These are phyloP conservation scores for Stellera chamaejasme DNA, from an alignment of 345 rosid genomes.

Conservation along the genomic window DNA sequence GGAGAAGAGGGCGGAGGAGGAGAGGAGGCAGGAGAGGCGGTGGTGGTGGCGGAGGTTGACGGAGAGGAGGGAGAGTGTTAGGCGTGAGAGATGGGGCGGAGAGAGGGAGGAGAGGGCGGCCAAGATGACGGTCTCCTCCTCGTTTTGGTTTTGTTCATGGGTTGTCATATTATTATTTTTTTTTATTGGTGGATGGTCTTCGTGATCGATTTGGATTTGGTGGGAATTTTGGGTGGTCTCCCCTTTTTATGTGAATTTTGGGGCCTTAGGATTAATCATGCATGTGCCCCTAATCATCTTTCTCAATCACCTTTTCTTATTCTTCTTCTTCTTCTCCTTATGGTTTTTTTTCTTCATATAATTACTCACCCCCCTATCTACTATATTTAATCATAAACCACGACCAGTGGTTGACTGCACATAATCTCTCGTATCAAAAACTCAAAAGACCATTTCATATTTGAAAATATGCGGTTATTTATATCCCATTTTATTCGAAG, in stretches of 20 bases:
- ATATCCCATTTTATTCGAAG: too few species aligned
- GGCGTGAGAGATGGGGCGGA: constrained; percentile 36
- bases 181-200: constrained; percentile 40
- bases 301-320: too few species aligned
- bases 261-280: background rate
- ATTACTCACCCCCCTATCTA: background rate
- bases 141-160: constrained; percentile 3
- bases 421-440: too few species aligned
- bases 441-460: too few species aligned
- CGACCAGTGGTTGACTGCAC: too few species aligned
- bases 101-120: constrained; percentile 56
- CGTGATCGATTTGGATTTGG: constrained; percentile 1
- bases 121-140: constrained; percentile 43
- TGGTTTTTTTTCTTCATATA: background rate
- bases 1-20: constrained; percentile 68
- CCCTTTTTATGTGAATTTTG: constrained; percentile 11
- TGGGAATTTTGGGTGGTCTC: constrained; percentile 15
- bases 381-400: background rate
- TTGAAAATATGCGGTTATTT: too few species aligned
- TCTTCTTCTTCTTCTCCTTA: too few species aligned
- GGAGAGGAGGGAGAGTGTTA: constrained; percentile 45
- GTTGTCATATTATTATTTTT: too few species aligned
- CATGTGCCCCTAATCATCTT: too few species aligned
- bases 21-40: constrained; percentile 62
- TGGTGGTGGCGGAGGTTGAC: constrained; percentile 42